These are phyloP conservation scores for Leonotis leonurus DNA, from an alignment of 257 asterid genomes.

Conservation along the genomic window DNA sequence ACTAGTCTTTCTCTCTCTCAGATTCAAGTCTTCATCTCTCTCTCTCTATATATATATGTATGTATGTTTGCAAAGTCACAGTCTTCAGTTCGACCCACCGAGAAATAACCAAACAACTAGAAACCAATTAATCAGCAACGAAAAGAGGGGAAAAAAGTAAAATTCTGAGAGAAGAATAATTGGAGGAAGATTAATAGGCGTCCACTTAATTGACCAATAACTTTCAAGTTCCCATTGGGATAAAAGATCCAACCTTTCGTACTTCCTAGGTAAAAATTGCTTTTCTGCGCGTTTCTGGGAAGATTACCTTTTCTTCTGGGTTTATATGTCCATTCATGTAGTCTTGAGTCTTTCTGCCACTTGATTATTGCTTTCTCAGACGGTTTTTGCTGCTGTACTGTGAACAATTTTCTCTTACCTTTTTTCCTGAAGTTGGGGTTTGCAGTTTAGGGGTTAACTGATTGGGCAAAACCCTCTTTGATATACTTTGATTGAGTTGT, in stretches of 20 bases:
- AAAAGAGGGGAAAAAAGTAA: background rate
- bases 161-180: background rate
- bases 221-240: constrained; percentile 20
- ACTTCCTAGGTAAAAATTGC: constrained; percentile 6
- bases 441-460: constrained; percentile 3
- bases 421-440: constrained; percentile 8
- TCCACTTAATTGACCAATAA: constrained; percentile 15
- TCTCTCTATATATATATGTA: background rate
- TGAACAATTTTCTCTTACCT: background rate
- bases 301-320: too few relatives aligned
- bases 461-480: constrained; percentile 1
- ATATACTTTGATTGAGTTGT: too few relatives aligned
- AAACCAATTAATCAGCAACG: background rate
- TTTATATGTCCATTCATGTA: background rate
- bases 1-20: background rate
- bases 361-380: background rate
- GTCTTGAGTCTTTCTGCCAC: background rate
- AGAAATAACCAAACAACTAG: background rate
- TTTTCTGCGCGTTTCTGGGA: background rate
- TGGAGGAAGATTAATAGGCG: constrained; percentile 13
- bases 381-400: background rate
- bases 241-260: constrained; percentile 25
- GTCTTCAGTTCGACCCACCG: constrained; percentile 6
- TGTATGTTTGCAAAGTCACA: background rate
- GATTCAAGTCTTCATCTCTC: constrained; percentile 4